Base-by-base conservation (phyloP, 305 asterid genomes). In the Solanum hybrid region DNA sequence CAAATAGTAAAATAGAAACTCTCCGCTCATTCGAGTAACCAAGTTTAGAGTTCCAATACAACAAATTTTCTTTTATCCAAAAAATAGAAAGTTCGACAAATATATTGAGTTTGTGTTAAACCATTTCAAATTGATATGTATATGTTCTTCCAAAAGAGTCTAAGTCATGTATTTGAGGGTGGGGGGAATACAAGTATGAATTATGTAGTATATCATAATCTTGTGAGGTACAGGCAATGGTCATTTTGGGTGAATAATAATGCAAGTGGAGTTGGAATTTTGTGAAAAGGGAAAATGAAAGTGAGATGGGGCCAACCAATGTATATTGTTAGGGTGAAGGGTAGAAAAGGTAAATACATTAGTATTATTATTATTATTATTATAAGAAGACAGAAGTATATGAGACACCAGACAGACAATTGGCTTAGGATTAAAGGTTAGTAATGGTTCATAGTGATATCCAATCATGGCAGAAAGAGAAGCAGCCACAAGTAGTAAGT, bases 331-430 rank as follows among this genome's bases (percentile, higher is more conserved):
- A 31, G 69, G 82, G 31, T 27, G 69, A 77, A 51, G 42, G 36
- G 42, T 10, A 89, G 45, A 88, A 73, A 72, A n/a, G 32, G 66
- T 17, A 45, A 89, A 85, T 87, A 10, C 19, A 32, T 72, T 40
- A 40, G 5, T 14, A 45, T 51, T 51, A 15, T 2, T 56, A 14
- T 5, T 27, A 27, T 27, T 27, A 27, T 6, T 45, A 51, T 66
- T 17, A 22, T 11, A 90, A 91, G 87, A 64, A 87, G 87, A 78
- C n/a, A 72, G 86, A 36, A 91, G 89, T 86, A 89, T 86, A 91
- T 88, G 90, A 89, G 86, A 90, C 89, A 85, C 81, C 81, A 90
- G 91, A 92, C 87, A 92, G 81, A 92, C 84, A 91, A 85, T 69
- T 90, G 92, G 91, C 92, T 87, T 89, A 82, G 35, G 86, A 26